These are phyloP conservation scores for Glycine latifolia DNA, from an alignment of 306 rosid genomes.

Conservation along the genomic window DNA sequence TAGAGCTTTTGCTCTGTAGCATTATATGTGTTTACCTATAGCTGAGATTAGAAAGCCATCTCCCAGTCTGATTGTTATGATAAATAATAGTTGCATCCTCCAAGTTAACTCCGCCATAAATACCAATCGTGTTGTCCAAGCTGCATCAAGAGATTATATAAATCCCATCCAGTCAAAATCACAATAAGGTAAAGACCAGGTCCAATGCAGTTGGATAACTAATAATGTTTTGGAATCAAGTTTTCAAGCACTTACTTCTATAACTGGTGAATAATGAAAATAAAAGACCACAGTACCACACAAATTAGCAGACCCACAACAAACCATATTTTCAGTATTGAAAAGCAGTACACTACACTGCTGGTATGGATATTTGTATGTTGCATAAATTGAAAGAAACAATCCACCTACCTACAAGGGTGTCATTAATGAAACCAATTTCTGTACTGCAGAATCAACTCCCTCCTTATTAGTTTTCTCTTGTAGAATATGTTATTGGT, in stretches of 20 bases:
- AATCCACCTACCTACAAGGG: no score
- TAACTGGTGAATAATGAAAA: constrained; percentile 7
- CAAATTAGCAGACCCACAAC: no score
- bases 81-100: constrained; percentile 53
- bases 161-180: constrained; percentile 25
- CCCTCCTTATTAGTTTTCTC: no score
- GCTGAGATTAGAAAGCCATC: constrained; percentile 86
- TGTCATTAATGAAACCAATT: no score
- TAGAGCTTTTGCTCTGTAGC: no score
- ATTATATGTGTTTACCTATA: constrained; percentile 23
- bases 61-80: constrained; percentile 72
- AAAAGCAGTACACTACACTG: not conserved
- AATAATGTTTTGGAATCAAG: not conserved
- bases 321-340: no score
- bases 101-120: constrained; percentile 69
- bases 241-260: not conserved
- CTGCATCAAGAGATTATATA: constrained; percentile 52
- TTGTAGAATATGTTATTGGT: no score
- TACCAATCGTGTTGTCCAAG: constrained; percentile 70
- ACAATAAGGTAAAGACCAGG: not conserved
- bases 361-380: no score
- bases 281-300: not conserved
- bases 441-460: no score
- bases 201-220: not conserved
- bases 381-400: no score